phyloP scores from a whole-genome alignment of 2,329 filamentous ascomycete species.

The Aspergillus unguis region DNA sequence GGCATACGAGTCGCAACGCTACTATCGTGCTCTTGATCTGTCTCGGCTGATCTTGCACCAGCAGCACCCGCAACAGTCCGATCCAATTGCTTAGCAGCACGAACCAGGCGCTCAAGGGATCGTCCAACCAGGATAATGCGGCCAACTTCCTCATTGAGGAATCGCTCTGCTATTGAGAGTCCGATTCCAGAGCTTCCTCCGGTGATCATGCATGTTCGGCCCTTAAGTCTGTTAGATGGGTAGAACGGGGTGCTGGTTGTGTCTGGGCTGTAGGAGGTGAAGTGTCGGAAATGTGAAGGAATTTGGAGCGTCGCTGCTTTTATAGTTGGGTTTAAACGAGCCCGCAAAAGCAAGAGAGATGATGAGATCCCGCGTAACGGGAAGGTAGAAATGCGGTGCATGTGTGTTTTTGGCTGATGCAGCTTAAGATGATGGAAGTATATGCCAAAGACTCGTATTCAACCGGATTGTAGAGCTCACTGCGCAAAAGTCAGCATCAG shows the following conservation, averaged over 20 bases:
- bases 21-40: not conserved
- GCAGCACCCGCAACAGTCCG: not conserved
- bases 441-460: not conserved
- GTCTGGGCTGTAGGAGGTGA: slow-evolving; percentile 6
- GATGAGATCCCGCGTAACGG: not conserved
- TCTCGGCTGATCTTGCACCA: not conserved
- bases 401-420: not conserved
- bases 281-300: not conserved
- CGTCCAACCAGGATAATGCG: slow-evolving; percentile 61
- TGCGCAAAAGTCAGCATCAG: too few species aligned
- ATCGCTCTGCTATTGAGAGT: slow-evolving; percentile 62
- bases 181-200: slow-evolving; percentile 71
- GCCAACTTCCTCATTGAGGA: slow-evolving; percentile 59
- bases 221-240: slow-evolving; percentile 27
- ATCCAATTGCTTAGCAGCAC: slow-evolving; percentile 32
- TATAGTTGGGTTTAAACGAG: not conserved
- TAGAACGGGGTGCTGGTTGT: slow-evolving; percentile 7
- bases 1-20: slow-evolving; percentile 19
- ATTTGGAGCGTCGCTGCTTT: not conserved
- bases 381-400: not conserved
- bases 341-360: not conserved
- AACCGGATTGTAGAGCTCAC: too few species aligned
- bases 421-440: not conserved
- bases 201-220: slow-evolving; percentile 55
- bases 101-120: slow-evolving; percentile 45